Conservation (phyloP, 2,329 filamentous ascomycete species). For the Grosmannia serpens region DNA sequence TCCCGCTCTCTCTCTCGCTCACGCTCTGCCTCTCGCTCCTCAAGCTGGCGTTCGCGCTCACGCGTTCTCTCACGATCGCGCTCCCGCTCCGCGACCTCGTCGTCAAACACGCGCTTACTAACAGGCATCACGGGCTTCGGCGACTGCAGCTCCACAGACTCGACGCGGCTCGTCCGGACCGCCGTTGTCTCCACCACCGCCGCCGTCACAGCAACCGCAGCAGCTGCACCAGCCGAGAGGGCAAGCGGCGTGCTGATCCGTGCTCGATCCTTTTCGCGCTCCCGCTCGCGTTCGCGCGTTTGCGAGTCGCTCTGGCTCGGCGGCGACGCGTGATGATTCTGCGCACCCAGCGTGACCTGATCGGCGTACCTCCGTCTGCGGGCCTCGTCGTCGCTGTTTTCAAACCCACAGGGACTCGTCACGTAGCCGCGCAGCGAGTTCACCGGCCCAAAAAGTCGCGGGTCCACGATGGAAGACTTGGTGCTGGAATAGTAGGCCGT, state of each 20-base stretch:
- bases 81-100: slow-evolving; percentile 17
- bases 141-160: slow-evolving; percentile 54
- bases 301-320: slow-evolving; percentile 12
- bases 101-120: slow-evolving; percentile 54
- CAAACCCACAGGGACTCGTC: slow-evolving; percentile 44
- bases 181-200: neutral
- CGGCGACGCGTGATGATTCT: neutral
- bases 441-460: slow-evolving; percentile 44
- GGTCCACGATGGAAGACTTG: slow-evolving; percentile 44
- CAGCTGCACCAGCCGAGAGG: neutral
- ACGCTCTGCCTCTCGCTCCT: neutral
- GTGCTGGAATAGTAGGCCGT: slow-evolving; percentile 5
- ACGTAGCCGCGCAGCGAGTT: slow-evolving; percentile 49
- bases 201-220: neutral
- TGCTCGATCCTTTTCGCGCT: neutral
- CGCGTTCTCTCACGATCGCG: slow-evolving; percentile 10
- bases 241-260: neutral
- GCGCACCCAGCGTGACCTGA: neutral
- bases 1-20: neutral
- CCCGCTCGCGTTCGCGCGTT: neutral
- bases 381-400: slow-evolving; percentile 23
- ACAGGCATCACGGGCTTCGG: slow-evolving; percentile 70
- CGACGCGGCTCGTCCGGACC: neutral
- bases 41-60: neutral
- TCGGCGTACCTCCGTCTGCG: neutral